These are phyloP conservation scores for Bryum argenteum DNA, from an alignment of 225 moss, liverwort and hornwort genomes.

Conservation along the genomic window DNA sequence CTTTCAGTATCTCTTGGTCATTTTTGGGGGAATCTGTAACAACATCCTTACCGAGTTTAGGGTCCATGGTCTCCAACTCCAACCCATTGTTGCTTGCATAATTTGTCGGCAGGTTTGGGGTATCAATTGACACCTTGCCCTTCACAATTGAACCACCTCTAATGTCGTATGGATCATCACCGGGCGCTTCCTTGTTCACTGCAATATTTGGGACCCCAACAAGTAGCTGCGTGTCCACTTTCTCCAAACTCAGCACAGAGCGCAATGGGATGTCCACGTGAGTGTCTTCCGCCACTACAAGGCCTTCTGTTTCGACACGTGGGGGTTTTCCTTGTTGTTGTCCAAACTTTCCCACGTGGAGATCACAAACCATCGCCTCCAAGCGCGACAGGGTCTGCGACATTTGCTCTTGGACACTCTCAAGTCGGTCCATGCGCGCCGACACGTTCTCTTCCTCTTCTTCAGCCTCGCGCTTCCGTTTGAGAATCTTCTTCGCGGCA, in stretches of 20 bases:
- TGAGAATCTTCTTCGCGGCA: neutral
- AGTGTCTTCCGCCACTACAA: neutral
- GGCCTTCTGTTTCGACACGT: neutral
- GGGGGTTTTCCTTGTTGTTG: neutral
- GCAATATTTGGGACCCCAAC: neutral
- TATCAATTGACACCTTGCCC: no score
- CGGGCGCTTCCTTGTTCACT: neutral
- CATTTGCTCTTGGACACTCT: neutral
- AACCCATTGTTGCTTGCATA: no score
- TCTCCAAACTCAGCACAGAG: neutral
- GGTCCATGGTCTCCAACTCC: no score
- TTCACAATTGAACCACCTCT: no score
- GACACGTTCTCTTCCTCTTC: neutral
- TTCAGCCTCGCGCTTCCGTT: neutral
- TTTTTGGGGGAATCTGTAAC: no score
- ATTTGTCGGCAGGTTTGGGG: no score
- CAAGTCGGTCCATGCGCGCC: neutral
- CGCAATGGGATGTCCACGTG: no score
- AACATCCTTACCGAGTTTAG: no score
- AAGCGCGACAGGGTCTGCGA: neutral
- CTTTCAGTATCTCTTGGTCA: no score
- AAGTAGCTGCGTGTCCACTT: neutral
- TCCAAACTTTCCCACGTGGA: neutral
- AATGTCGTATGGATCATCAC: neutral
- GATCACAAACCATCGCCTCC: neutral